phyloP scores from a whole-genome alignment of 495 filamentous ascomycete species.

The Talaromyces borbonicus region DNA sequence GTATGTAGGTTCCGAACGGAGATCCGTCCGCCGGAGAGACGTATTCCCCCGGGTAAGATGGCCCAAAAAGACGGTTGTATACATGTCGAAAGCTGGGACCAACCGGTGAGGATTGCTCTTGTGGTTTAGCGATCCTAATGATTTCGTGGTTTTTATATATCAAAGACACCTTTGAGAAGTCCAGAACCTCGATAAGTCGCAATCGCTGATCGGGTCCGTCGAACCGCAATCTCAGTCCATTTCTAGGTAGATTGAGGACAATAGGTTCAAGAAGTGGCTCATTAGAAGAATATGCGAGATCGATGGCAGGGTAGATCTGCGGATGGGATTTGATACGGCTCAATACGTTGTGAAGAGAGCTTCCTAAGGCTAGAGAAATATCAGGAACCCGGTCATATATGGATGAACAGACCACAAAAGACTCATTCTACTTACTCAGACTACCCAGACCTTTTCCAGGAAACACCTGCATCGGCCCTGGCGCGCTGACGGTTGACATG shows the following conservation, averaged over 20 bases:
- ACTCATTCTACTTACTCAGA: conserved; percentile 46
- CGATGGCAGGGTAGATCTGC: conserved; percentile 68
- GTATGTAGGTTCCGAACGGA: conserved; percentile 60
- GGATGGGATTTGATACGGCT: conserved; percentile 78
- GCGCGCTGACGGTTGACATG: conserved; percentile 37
- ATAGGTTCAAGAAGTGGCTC: conserved; percentile 66
- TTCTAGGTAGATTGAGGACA: conserved; percentile 62
- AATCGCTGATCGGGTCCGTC: conserved; percentile 89
- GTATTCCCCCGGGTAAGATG: conserved; percentile 88
- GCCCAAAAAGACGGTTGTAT: conserved; percentile 82
- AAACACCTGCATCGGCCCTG: conserved; percentile 50
- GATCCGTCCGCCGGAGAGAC: conserved; percentile 46
- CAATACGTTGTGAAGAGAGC: conserved; percentile 81
- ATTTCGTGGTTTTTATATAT: conserved; percentile 82
- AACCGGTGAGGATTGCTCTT: conserved; percentile 29
- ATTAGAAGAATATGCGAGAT: conserved; percentile 61
- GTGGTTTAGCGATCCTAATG: conserved; percentile 47
- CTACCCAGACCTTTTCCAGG: conserved; percentile 72
- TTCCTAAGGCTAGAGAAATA: conserved; percentile 59
- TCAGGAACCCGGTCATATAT: too few species aligned
- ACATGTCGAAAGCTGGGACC: conserved; percentile 85
- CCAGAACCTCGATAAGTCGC: conserved; percentile 78
- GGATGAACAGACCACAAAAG: not conserved
- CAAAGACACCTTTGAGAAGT: conserved; percentile 79
- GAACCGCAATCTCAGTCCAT: conserved; percentile 83